Base-by-base conservation (phyloP, 805 yeast genomes). In the Candida pini region DNA sequence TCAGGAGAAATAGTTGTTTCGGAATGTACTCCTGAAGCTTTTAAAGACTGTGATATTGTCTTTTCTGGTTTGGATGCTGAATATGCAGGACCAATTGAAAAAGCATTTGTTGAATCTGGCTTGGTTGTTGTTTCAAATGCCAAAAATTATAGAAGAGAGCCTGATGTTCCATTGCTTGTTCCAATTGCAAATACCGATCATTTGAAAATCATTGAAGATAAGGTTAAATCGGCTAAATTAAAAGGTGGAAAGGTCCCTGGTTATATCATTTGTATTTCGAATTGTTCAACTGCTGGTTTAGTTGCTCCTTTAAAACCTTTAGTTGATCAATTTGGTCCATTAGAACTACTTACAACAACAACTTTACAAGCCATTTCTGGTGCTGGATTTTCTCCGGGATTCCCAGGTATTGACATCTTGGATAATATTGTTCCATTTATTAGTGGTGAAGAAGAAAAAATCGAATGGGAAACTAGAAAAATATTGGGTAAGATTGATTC, bases 321-420 rank as follows among this genome's bases (percentile, higher is more conserved):
- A 51, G 83, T 81, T 33, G 95, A 88, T 40, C 63, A 68, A 32
- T 90, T 85, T 56, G 98, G 97, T 31, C 97, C 97, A 29, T 75
- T 92, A 40, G 89, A 85, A 39, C 71, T 79, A 17, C 73, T 90
- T 48, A 81, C 95, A 10, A 76, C 95, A 31, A 86, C 97, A 36
- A 92, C 98, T 12, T 63, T 92, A 61, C 98, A 92, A 62, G 98
- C 98, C 25, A 86, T 92, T 45, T 89, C 97, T 4, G 98, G 98
- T 50, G 98, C 95, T 16, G 98, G 98, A 3, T 92, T 85, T 60
- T 84, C 96, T 8, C 98, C 98, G 32, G 98, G 98, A 60, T 95
- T 89, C 37, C 78, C 96, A 16, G 92, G 95, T 45, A 89, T 92
- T 62, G 97, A 92, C 56, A 78, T 90, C 36, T 71, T 92, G 51